Conservation (phyloP, 225 moss, liverwort and hornwort genomes). For the Marchantia paleacea region DNA sequence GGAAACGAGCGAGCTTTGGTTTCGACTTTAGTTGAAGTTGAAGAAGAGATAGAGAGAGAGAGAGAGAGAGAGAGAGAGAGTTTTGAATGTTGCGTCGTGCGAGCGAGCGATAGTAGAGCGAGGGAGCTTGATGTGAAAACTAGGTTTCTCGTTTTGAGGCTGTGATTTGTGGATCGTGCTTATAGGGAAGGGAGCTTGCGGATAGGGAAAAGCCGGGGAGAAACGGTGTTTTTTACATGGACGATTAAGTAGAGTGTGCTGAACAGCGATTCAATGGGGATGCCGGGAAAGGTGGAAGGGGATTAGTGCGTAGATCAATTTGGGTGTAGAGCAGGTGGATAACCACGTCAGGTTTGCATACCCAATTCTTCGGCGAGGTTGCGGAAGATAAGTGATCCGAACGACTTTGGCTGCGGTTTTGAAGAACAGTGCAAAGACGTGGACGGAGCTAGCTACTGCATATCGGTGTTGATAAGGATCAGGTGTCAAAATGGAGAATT, state of each 20-base stretch:
- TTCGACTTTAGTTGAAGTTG: constrained; percentile 24
- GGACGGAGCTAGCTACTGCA: constrained; percentile 20
- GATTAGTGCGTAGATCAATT: constrained; percentile 23
- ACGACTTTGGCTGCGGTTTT: constrained; percentile 16
- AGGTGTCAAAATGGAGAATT: constrained; percentile 70
- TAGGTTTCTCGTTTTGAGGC: constrained; percentile 16
- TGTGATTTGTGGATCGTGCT: constrained; percentile 21
- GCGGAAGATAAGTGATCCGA: not conserved
- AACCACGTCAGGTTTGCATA: constrained; percentile 1
- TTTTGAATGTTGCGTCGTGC: no score
- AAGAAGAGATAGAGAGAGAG: no score
- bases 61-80: no score
- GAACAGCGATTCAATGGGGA: constrained; percentile 15
- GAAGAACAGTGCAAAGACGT: constrained; percentile 15
- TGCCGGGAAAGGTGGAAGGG: not conserved
- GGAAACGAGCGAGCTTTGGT: constrained; percentile 20
- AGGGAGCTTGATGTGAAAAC: constrained; percentile 18
- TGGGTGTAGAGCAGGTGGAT: constrained; percentile 34
- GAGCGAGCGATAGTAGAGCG: not conserved
- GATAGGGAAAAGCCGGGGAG: not conserved
- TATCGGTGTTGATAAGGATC: constrained; percentile 16
- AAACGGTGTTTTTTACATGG: not conserved
- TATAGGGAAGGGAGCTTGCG: not conserved
- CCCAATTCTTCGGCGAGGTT: constrained; percentile 7
- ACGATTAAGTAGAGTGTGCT: constrained; percentile 11